Base-by-base conservation (phyloP, 768 basidiomycete genomes). In the Tubosaeta sp. region DNA sequence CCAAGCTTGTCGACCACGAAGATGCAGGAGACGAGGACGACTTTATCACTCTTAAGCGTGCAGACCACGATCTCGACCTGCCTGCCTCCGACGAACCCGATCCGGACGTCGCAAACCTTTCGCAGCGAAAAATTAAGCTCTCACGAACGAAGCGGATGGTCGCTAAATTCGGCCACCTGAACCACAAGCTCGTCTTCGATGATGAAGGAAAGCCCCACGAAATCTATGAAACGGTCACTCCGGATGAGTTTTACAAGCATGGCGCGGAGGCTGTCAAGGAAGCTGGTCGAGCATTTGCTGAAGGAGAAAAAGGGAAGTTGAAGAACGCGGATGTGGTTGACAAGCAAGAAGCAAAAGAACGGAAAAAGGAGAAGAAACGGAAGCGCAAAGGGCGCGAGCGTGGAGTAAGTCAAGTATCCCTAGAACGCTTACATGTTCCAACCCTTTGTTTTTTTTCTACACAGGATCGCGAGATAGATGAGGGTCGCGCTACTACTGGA, bases 1-100 rank as follows among this genome's bases (percentile, higher is more conserved):
- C 75, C 51, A 92, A 90, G 62, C 83, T 99, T 34, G 75, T 98
- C 53, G 88, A 90, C 54, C 86, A 86, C 57, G 74, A 73, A 36
- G 72, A 69, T 9, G 73, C 67, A 12, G 70, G 63, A 11, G 74
- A 72, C 31, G 92, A 92, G 52, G 94, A 65, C 40, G 63, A 96
- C 48, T 97, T 99, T 66, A 88, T 97, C 65, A 93, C 90, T 0
- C 79, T 98, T 55, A 93, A 94, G 66, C 87, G 94, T n/a, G 84
- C 83, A 0, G 79, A 97, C 63, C 96, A 98, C 67, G 84, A 82
- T 36, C 76, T 97, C 67, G 84, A 82, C 36, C 74, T 94, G 7
- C 63, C 68, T 55, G 59, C 66, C 39, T 59, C 69, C 4, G 68
- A 53, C 14, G 66, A 65, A 0, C 67, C 67, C 14, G 61, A 69